A percentile compares a stretch with the other conserved stretches of the same genome.
phyloP scores from a whole-genome alignment of 2,329 filamentous ascomycete species.

The Furcasterigmium furcatum region DNA sequence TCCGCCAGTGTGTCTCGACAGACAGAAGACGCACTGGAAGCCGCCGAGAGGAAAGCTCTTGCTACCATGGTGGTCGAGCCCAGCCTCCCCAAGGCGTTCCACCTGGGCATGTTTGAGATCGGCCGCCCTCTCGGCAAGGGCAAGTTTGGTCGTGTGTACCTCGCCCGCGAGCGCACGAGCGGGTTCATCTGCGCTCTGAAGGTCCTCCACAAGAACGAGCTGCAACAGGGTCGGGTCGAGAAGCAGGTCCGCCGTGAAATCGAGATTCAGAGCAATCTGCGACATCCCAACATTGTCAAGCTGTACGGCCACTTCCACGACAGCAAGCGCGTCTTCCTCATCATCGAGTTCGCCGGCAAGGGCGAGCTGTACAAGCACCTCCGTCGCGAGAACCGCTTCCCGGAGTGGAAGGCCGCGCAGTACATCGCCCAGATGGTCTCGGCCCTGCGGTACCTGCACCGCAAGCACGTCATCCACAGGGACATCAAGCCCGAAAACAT shows the following conservation, averaged over 20 bases:
- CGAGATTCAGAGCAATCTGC: slow-evolving; percentile 84
- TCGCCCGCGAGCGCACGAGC: slow-evolving; percentile 73
- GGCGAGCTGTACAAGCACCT: slow-evolving; percentile 88
- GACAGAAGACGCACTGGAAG: slow-evolving; percentile 43
- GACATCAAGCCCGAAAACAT: slow-evolving; percentile 99
- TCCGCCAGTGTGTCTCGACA: slow-evolving; percentile 31
- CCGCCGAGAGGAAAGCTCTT: slow-evolving; percentile 45
- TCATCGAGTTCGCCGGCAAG: slow-evolving; percentile 81
- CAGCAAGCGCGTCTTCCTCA: slow-evolving; percentile 81
- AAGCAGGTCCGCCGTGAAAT: slow-evolving; percentile 86
- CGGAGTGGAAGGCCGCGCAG: slow-evolving; percentile 82
- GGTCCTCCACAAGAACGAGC: slow-evolving; percentile 79
- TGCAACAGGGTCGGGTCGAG: slow-evolving; percentile 75
- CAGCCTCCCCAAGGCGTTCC: slow-evolving; percentile 61
- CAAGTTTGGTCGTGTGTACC: slow-evolving; percentile 84
- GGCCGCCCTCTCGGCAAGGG: slow-evolving; percentile 82
- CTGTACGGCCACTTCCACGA: slow-evolving; percentile 89
- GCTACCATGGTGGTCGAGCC: slow-evolving; percentile 55
- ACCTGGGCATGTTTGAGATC: slow-evolving; percentile 93
- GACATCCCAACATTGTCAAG: slow-evolving; percentile 81
- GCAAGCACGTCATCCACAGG: slow-evolving; percentile 95
- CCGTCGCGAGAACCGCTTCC: slow-evolving; percentile 73
- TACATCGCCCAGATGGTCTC: slow-evolving; percentile 91
- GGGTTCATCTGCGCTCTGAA: slow-evolving; percentile 86
- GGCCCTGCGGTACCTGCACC: slow-evolving; percentile 85